phyloP scores from a whole-genome alignment of 805 yeast genomes.

The Metschnikowia reukaufii region DNA sequence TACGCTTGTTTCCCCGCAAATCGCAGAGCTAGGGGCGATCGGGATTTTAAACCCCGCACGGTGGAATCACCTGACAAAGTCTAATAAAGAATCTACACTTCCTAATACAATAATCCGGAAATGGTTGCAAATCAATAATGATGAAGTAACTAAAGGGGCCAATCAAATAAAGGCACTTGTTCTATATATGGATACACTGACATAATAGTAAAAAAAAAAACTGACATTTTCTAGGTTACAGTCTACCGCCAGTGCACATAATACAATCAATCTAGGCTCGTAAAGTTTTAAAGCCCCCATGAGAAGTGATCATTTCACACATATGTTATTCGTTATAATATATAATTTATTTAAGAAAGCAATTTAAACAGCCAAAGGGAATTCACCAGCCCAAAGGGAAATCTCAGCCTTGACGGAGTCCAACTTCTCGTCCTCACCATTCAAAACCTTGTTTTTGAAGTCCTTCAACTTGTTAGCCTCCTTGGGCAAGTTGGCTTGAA shows the following conservation, averaged over 20 bases:
- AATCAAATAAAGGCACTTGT: no score
- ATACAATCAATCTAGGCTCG: no score
- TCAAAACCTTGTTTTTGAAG: slow-evolving; percentile 68
- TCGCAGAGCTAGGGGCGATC: neutral
- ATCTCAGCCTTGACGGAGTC: slow-evolving; percentile 72
- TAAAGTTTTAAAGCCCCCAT: no score
- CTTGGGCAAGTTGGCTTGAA: slow-evolving; percentile 79
- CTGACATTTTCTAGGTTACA: no score
- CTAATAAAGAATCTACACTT: neutral
- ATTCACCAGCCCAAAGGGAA: slow-evolving; percentile 86
- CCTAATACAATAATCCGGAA: no score
- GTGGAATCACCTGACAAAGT: neutral
- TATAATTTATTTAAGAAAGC: neutral
- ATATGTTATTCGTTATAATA: neutral
- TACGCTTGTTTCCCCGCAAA: slow-evolving; percentile 6
- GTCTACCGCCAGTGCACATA: no score
- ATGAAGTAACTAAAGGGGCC: no score
- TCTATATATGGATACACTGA: no score
- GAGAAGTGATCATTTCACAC: neutral
- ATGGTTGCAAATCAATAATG: no score
- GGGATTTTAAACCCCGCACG: slow-evolving; percentile 3
- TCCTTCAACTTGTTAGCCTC: slow-evolving; percentile 96
- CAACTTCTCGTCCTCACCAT: slow-evolving; percentile 67
- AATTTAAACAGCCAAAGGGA: slow-evolving; percentile 52
- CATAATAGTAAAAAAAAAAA: no score